Conservation (phyloP, 108 stramenopile species). For the Skeletonema grethae region DNA sequence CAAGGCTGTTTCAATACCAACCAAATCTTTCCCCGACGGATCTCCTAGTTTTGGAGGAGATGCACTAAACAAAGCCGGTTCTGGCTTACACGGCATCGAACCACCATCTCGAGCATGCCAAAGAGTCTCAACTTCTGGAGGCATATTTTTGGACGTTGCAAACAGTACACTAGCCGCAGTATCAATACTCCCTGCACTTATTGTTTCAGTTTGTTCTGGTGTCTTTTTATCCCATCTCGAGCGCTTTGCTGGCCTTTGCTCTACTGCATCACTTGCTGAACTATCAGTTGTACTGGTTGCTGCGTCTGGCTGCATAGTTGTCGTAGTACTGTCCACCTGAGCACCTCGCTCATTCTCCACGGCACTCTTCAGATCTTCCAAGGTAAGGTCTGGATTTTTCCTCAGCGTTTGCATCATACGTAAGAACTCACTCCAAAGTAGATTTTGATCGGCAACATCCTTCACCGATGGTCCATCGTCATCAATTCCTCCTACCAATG, state of each 20-base stretch:
- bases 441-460: conserved; percentile 65
- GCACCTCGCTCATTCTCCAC: conserved; percentile 60
- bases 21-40: conserved; percentile 81
- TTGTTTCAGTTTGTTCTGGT: conserved; percentile 52
- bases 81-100: conserved; percentile 65
- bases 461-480: conserved; percentile 45
- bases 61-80: conserved; percentile 68
- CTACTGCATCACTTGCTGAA: conserved; percentile 9
- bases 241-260: conserved; percentile 56
- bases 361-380: conserved; percentile 64
- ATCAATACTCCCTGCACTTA: conserved; percentile 63
- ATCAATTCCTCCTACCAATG: conserved; percentile 58
- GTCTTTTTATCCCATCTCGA: conserved; percentile 47
- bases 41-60: conserved; percentile 82
- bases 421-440: conserved; percentile 85
- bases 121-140: conserved; percentile 78
- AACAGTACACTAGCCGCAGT: conserved; percentile 52
- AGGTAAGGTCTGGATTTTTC: conserved; percentile 67
- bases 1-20: conserved; percentile 73
- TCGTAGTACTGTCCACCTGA: conserved; percentile 3
- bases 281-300: conserved; percentile 1
- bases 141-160: conserved; percentile 55
- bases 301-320: conserved; percentile 3
- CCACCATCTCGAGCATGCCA: conserved; percentile 85
- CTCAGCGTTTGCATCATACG: conserved; percentile 68